Percentiles rank a stretch among this genome's conserved stretches.
phyloP scores from a whole-genome alignment of 306 rosid species.

The Quercus mongolica region DNA sequence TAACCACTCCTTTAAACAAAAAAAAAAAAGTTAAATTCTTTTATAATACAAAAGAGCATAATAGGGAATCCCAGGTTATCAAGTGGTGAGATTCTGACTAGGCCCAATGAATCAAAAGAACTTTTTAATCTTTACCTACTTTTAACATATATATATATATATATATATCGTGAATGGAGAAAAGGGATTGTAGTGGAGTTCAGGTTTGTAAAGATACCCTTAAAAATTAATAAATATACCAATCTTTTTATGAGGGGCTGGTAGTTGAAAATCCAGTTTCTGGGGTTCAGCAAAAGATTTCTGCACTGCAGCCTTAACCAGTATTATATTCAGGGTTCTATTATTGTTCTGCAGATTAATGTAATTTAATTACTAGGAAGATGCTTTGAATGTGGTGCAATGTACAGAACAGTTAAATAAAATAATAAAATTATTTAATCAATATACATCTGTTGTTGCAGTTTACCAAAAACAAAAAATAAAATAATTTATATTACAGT shows the following conservation, averaged over 20 bases:
- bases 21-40: not conserved
- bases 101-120: slow-evolving; percentile 70
- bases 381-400: slow-evolving; percentile 73
- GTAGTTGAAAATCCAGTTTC: slow-evolving; percentile 55
- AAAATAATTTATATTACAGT: not conserved
- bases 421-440: slow-evolving; percentile 18
- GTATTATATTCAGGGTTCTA: slow-evolving; percentile 39
- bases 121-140: slow-evolving; percentile 59
- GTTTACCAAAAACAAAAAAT: not conserved
- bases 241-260: slow-evolving; percentile 39
- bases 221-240: slow-evolving; percentile 18
- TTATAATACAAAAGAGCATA: slow-evolving; percentile 28
- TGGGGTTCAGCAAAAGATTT: slow-evolving; percentile 56
- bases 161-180: slow-evolving; percentile 25
- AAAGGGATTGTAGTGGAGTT: slow-evolving; percentile 65
- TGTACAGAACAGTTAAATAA: slow-evolving; percentile 41
- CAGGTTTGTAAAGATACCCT: slow-evolving; percentile 71
- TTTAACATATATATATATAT: slow-evolving; percentile 13
- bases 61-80: slow-evolving; percentile 83
- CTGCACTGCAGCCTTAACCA: slow-evolving; percentile 32
- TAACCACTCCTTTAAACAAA: slow-evolving; percentile 33
- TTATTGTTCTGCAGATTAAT: slow-evolving; percentile 56
- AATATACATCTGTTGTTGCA: not conserved
- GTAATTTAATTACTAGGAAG: slow-evolving; percentile 52
- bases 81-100: slow-evolving; percentile 88